A percentile compares a stretch with the other conserved stretches of the same genome.
These are phyloP conservation scores for Rhododendron simsii DNA, from an alignment of 148 eudicot species.

Conservation along the genomic window DNA sequence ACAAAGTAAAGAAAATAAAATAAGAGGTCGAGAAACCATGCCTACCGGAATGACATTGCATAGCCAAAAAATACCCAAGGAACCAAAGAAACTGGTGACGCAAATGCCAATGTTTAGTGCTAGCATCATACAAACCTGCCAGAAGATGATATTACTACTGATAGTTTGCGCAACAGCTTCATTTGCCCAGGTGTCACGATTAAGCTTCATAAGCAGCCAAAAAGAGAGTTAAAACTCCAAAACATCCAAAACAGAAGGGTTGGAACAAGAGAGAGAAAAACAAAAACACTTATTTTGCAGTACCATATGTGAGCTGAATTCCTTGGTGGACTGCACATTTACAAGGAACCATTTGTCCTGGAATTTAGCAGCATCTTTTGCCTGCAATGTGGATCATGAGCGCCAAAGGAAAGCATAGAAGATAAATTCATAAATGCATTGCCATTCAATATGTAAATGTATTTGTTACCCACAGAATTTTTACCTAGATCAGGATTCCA, in stretches of 20 bases:
- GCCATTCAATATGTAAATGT: not conserved
- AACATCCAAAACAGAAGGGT: not conserved
- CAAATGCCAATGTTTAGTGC: not conserved
- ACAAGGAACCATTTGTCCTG: constrained; percentile 85
- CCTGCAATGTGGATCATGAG: constrained; percentile 36
- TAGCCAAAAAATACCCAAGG: not conserved
- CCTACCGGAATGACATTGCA: not conserved
- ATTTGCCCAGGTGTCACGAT: constrained; percentile 98
- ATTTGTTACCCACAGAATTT: not conserved
- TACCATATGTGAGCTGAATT: constrained; percentile 98
- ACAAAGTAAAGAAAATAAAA: not conserved
- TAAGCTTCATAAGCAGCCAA: constrained; percentile 53
- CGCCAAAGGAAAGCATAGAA: not conserved
- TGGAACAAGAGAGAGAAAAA: not conserved
- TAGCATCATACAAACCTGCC: constrained; percentile 58
- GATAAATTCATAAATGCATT: not conserved
- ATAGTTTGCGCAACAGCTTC: constrained; percentile 95
- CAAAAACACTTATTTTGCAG: not conserved
- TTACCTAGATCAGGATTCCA: not conserved
- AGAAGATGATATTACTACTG: constrained; percentile 80
- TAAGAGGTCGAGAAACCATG: not conserved
- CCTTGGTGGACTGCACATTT: constrained; percentile 84
- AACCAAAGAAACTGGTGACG: not conserved
- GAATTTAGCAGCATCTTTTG: constrained; percentile 71
- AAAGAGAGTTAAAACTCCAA: constrained; percentile 13